A percentile compares a stretch with the other conserved stretches of the same genome.
These are phyloP conservation scores for Komagataella phaffii DNA, from an alignment of 805 yeast genomes.

Conservation along the genomic window DNA sequence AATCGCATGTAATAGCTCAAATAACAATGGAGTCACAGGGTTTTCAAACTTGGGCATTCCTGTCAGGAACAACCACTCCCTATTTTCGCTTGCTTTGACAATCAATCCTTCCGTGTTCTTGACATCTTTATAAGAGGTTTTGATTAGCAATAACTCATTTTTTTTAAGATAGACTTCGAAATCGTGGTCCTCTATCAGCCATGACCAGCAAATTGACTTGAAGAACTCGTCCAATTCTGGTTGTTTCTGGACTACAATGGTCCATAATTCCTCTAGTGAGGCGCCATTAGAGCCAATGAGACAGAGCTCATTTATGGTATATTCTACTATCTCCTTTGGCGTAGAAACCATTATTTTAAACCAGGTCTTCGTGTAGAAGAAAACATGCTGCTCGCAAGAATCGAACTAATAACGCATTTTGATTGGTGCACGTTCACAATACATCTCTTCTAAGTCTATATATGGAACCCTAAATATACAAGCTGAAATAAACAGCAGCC, in stretches of 20 bases:
- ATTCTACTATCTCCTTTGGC: slow-evolving; percentile 22
- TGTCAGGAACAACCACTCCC: slow-evolving; percentile 43
- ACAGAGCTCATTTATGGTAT: slow-evolving; percentile 19
- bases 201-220: slow-evolving; percentile 20
- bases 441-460: neutral
- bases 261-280: slow-evolving; percentile 19
- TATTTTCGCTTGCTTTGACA: slow-evolving; percentile 34
- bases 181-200: slow-evolving; percentile 19
- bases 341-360: slow-evolving; percentile 1
- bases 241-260: slow-evolving; percentile 8
- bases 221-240: slow-evolving; percentile 15
- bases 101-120: slow-evolving; percentile 1
- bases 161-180: slow-evolving; percentile 7
- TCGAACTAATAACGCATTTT: neutral
- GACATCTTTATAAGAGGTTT: neutral
- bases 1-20: slow-evolving; percentile 41
- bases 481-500: neutral
- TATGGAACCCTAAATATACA: neutral
- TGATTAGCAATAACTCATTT: neutral
- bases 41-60: slow-evolving; percentile 37
- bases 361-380: neutral
- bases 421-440: neutral
- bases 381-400: slow-evolving; percentile 2
- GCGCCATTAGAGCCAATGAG: slow-evolving; percentile 21
- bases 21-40: slow-evolving; percentile 24